Conservation (phyloP, 106 monocot species). For the Posidonia australis region DNA sequence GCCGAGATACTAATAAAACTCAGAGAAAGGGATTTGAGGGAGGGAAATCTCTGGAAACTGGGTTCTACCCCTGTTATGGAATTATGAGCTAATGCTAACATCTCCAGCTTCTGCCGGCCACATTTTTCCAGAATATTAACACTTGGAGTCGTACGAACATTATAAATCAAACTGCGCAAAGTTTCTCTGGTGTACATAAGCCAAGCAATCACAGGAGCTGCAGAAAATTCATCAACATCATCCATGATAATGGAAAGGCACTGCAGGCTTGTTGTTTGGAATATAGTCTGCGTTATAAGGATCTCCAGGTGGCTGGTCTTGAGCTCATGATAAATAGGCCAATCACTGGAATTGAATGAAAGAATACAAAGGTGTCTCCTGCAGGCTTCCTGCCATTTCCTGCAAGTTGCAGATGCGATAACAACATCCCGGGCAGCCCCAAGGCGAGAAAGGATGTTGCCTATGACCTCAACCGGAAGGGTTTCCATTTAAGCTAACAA, state of each 20-base stretch:
- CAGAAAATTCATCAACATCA: constrained; percentile 59
- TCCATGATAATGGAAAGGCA: constrained; percentile 78
- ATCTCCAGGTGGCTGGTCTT: constrained; percentile 68
- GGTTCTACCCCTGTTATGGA: constrained; percentile 74
- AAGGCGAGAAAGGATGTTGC: constrained; percentile 87
- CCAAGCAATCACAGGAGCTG: constrained; percentile 96
- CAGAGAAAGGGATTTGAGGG: constrained; percentile 64
- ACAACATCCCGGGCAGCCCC: constrained; percentile 63
- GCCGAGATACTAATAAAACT: constrained; percentile 72
- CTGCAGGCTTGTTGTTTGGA: constrained; percentile 73
- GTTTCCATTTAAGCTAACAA: constrained; percentile 41
- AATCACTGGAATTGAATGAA: constrained; percentile 61
- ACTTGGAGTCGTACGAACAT: constrained; percentile 65
- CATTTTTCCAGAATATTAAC: constrained; percentile 84
- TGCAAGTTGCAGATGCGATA: constrained; percentile 77
- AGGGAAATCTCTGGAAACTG: constrained; percentile 70
- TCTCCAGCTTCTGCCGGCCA: constrained; percentile 75
- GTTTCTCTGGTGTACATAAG: constrained; percentile 96
- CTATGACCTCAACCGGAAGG: constrained; percentile 89
- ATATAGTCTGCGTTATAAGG: constrained; percentile 89
- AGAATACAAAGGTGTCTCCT: constrained; percentile 69
- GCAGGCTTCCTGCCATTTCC: constrained; percentile 79
- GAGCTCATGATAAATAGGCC: constrained; percentile 52
- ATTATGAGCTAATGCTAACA: constrained; percentile 71
- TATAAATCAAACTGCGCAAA: constrained; percentile 52